phyloP scores from a whole-genome alignment of 2,329 filamentous ascomycete species.

The Aspergillus floridensis region DNA sequence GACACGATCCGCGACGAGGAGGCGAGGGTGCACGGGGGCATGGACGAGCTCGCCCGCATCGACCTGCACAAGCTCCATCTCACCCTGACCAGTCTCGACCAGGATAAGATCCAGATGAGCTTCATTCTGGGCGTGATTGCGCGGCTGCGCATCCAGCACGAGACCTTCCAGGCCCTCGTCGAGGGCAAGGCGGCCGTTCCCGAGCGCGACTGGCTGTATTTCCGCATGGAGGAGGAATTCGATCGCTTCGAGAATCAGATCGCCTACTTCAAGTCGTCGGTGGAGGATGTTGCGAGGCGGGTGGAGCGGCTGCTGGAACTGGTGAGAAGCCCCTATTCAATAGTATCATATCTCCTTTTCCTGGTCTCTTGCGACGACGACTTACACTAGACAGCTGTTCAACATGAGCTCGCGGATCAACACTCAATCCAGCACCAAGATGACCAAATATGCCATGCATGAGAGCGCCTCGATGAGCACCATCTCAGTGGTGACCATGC shows the following conservation, averaged over 20 bases:
- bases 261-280: constrained; percentile 8
- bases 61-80: constrained; percentile 7
- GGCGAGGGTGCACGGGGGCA: not conserved
- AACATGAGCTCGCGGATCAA: constrained; percentile 9
- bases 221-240: constrained; percentile 8
- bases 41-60: constrained; percentile 4
- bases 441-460: constrained; percentile 10
- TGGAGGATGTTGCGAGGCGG: constrained; percentile 5
- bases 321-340: not conserved
- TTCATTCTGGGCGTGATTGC: constrained; percentile 8
- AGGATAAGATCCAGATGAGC: constrained; percentile 10
- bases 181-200: not conserved
- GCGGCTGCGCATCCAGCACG: constrained; percentile 8
- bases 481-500: constrained; percentile 9
- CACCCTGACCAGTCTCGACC: constrained; percentile 7
- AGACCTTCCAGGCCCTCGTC: constrained; percentile 6
- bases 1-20: constrained; percentile 9
- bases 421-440: constrained; percentile 7
- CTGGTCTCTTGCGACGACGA: not conserved
- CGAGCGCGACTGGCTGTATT: constrained; percentile 5
- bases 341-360: no score
- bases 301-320: constrained; percentile 4
- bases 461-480: constrained; percentile 9
- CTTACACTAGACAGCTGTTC: not conserved
- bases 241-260: constrained; percentile 11